Percentiles rank a stretch among this genome's conserved stretches.
Evolutionary conservation across 179 eudicot species (phyloP).

Genomic region (Drosera spatulata): DNA sequence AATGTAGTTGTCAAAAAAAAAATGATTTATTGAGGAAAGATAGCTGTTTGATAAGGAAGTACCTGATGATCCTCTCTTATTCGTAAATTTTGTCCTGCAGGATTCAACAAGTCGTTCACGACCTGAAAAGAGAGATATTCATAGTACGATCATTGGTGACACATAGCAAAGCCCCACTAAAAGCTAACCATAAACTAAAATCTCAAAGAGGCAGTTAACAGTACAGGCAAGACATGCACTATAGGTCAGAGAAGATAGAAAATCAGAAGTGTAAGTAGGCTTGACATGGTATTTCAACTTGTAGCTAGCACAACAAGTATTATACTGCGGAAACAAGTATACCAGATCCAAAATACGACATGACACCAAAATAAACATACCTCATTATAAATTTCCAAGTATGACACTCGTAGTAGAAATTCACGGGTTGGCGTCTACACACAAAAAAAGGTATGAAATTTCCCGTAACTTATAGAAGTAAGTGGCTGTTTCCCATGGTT

Average conservation of each 20-base stretch:
- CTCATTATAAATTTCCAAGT: conserved; percentile 97
- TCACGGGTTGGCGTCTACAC: conserved; percentile 95
- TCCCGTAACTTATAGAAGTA: no score
- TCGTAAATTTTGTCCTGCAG: conserved; percentile 95
- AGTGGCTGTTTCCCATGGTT: no score
- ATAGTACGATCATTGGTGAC: no score
- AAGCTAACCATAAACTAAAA: no score
- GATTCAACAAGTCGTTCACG: conserved; percentile 94
- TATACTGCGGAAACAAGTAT: no score
- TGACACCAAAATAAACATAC: conserved; percentile 21
- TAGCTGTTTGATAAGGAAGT: neutral
- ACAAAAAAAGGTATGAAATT: no score
- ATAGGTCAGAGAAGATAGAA: neutral
- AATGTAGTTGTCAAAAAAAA: neutral
- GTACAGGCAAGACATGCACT: neutral
- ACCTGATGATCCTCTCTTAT: conserved; percentile 97
- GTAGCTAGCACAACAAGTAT: no score
- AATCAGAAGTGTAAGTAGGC: neutral
- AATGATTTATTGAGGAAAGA: neutral
- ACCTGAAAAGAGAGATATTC: conserved; percentile 13
- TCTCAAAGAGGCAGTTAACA: no score
- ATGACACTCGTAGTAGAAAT: conserved; percentile 93
- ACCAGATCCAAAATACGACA: no score
- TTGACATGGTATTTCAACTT: neutral
- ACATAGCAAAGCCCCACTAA: no score